Evolutionary conservation across 768 basidiomycete species (phyloP).

Genomic region (Pulveroboletus frians): DNA sequence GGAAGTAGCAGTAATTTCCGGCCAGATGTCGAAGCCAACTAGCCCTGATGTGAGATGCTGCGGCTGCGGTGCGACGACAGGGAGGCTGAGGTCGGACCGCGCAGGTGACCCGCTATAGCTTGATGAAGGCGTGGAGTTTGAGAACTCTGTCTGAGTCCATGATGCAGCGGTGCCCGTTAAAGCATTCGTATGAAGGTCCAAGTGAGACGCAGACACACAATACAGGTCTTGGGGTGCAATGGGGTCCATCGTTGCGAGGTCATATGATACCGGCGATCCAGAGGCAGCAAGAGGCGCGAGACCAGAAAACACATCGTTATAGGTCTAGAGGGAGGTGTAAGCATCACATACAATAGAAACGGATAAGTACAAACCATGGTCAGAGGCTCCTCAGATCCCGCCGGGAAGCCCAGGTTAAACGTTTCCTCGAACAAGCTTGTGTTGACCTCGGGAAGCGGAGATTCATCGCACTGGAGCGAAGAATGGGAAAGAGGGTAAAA

Average conservation of each 20-base stretch:
- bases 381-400: slow-evolving; percentile 6
- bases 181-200: slow-evolving; percentile 5
- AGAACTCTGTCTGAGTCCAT: slow-evolving; percentile 13
- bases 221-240: slow-evolving; percentile 18
- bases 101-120: slow-evolving; percentile 41
- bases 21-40: slow-evolving; percentile 20
- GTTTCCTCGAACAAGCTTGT: slow-evolving; percentile 44
- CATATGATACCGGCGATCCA: slow-evolving; percentile 3
- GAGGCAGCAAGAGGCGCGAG: slow-evolving; percentile 20
- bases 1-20: slow-evolving; percentile 3
- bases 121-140: slow-evolving; percentile 36
- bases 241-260: slow-evolving; percentile 26
- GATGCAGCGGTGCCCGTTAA: background rate
- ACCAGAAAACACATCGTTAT: slow-evolving; percentile 23
- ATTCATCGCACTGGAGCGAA: slow-evolving; percentile 39
- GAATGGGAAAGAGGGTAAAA: slow-evolving; percentile 14
- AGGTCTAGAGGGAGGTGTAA: slow-evolving; percentile 10
- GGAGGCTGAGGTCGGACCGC: slow-evolving; percentile 26
- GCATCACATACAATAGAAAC: rapidly evolving
- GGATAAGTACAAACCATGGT: slow-evolving; percentile 11
- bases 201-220: slow-evolving; percentile 4
- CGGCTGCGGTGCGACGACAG: slow-evolving; percentile 26
- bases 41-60: slow-evolving; percentile 8
- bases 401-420: slow-evolving; percentile 31
- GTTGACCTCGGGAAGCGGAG: slow-evolving; percentile 46